phyloP scores from a whole-genome alignment of 495 filamentous ascomycete species.

The Penicillium robsamsonii region DNA sequence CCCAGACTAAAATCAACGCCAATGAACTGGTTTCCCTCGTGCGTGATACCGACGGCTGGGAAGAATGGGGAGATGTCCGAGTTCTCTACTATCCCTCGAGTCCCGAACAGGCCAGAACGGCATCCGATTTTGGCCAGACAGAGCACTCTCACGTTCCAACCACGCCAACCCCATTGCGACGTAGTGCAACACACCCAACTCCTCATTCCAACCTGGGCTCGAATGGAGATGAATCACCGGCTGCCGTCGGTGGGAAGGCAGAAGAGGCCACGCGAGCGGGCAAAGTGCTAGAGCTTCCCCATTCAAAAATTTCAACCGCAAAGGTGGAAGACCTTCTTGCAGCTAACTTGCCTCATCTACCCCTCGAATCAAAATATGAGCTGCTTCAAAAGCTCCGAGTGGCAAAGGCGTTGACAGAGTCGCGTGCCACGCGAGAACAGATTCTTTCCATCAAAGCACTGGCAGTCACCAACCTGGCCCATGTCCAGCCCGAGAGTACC shows the following conservation, averaged over 20 bases:
- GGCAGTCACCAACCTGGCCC: constrained; percentile 89
- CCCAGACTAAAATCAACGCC: constrained; percentile 53
- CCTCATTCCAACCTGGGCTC: constrained; percentile 48
- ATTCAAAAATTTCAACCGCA: constrained; percentile 57
- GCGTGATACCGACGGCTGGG: constrained; percentile 54
- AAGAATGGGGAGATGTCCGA: constrained; percentile 66
- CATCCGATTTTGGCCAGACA: constrained; percentile 28
- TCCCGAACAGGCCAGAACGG: constrained; percentile 30
- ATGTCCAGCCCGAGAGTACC: constrained; percentile 72
- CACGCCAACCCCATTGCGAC: constrained; percentile 53
- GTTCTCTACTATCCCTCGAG: constrained; percentile 61
- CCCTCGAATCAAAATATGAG: constrained; percentile 74
- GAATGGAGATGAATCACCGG: constrained; percentile 53
- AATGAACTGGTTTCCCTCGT: constrained; percentile 75
- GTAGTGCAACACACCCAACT: constrained; percentile 53
- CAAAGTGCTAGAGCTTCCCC: constrained; percentile 70
- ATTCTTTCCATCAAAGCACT: constrained; percentile 78
- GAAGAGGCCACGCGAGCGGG: constrained; percentile 46
- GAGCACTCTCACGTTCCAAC: constrained; percentile 35
- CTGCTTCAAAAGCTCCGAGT: constrained; percentile 79
- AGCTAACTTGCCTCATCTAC: constrained; percentile 61
- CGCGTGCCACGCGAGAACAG: constrained; percentile 64
- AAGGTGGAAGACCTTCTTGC: constrained; percentile 67
- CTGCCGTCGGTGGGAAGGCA: constrained; percentile 28
- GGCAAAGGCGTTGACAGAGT: constrained; percentile 69